phyloP scores from a whole-genome alignment of 768 basidiomycete species.

The Leccinum subgranulosum region DNA sequence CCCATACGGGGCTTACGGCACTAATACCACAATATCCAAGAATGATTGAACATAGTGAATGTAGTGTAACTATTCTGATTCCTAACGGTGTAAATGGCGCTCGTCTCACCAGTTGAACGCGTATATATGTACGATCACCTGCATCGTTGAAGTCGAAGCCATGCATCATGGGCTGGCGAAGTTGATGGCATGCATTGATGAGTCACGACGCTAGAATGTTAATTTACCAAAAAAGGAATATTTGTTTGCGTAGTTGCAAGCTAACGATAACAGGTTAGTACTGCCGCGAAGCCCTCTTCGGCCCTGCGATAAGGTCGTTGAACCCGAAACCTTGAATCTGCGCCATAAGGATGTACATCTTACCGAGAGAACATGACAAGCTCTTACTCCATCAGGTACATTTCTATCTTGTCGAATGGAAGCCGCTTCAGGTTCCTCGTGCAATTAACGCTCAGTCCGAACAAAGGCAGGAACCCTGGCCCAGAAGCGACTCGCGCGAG shows the following conservation, averaged over 20 bases:
- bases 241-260: neutral
- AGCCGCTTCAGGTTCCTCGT: neutral
- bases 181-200: neutral
- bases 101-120: neutral
- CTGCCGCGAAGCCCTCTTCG: neutral
- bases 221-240: neutral
- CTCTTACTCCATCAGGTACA: conserved; percentile 67
- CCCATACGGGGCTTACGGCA: neutral
- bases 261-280: neutral
- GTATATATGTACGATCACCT: neutral
- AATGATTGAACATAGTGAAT: neutral
- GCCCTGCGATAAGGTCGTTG: neutral
- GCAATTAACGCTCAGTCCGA: neutral
- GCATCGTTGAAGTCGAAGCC: neutral
- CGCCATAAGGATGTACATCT: neutral
- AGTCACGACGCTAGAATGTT: neutral
- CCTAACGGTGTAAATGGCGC: neutral
- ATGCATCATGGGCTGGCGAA: neutral
- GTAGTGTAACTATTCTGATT: neutral
- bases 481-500: conserved; percentile 94
- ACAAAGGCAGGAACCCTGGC: conserved; percentile 80
- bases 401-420: neutral
- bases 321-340: neutral
- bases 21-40: neutral
- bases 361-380: conserved; percentile 36